Conservation (phyloP, 2,329 filamentous ascomycete species). For the Ophiocordyceps camponoti-saundersi region DNA sequence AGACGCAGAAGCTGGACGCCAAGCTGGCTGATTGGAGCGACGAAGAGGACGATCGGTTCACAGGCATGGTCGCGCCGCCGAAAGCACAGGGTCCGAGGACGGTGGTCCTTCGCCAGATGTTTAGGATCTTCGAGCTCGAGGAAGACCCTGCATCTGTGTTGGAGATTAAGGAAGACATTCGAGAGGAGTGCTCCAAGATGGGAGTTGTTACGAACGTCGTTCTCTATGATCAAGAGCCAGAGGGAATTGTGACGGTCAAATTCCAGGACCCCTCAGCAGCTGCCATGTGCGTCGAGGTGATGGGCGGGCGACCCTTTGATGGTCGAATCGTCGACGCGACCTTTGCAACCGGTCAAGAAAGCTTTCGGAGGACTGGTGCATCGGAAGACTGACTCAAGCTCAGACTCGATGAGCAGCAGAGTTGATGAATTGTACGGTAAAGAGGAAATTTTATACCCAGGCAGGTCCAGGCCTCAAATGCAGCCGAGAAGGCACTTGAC, state of each 20-base stretch:
- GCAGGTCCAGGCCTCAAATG: background rate
- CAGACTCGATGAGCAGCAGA: constrained; percentile 7
- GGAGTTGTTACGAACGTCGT: constrained; percentile 84
- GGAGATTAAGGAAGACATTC: constrained; percentile 89
- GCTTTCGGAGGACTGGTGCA: constrained; percentile 50
- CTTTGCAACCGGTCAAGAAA: constrained; percentile 53
- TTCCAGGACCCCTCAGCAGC: constrained; percentile 61
- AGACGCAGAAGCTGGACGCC: constrained; percentile 79
- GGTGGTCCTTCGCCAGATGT: constrained; percentile 85
- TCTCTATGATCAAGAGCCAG: constrained; percentile 71
- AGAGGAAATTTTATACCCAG: background rate
- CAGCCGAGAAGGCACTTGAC: background rate
- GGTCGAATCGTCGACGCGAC: constrained; percentile 56
- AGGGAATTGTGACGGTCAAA: constrained; percentile 71
- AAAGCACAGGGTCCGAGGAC: constrained; percentile 52
- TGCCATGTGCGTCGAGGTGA: constrained; percentile 51
- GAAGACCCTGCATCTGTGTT: constrained; percentile 69
- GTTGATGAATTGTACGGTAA: background rate
- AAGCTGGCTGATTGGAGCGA: constrained; percentile 72
- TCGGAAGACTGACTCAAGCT: constrained; percentile 21
- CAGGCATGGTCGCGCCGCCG: constrained; percentile 22
- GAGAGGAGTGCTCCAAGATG: constrained; percentile 74
- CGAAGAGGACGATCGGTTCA: constrained; percentile 64
- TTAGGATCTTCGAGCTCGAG: constrained; percentile 69
- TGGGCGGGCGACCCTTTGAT: constrained; percentile 69